Evolutionary conservation across 163 green algal species (phyloP), one percentile per base, ranked within the genome.

Genomic region (Scenedesmus sp.): DNA sequence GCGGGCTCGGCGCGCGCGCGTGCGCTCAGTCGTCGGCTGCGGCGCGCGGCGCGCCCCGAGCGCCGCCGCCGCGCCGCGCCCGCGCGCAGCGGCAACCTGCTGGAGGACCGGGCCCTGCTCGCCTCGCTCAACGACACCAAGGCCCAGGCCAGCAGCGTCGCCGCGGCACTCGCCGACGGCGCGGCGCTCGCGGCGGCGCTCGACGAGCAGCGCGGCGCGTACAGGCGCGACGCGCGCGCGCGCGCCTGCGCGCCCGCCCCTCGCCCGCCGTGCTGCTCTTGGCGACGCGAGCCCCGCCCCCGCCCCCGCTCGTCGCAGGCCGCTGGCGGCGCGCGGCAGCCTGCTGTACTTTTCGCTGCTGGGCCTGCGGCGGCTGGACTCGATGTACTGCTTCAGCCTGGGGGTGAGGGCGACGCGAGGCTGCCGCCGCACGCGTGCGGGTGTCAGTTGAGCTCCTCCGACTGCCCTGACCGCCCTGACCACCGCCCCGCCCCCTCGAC

Each of bases 21-120:
- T 22, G 17, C 14, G 60, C 20, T 22, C n/a, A 11, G 42, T 70
- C 29, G 15, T 51, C 60, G 42, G 28, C 47, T 75, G 4, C 22
- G 22, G 50, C 26, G 26, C 28, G 24, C 44, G 48, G n/a, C n/a
- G n/a, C n/a, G n/a, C n/a, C n/a, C n/a, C n/a, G n/a, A n/a, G n/a
- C n/a, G n/a, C n/a, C n/a, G n/a, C n/a, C n/a, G n/a, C n/a, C n/a
- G n/a, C n/a, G n/a, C n/a, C n/a, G n/a, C n/a, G n/a, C 10, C 31
- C 22, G 17, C 29, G 3, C 80, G 60, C 36, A 81, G 60, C 64
- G 90, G 90, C 63, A 94, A 92, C 77, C 77, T 96, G 26, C 83
- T 95, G 57, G 91, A 95, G 62, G 94, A 97, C 77, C 79, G 89
- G 54, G 85, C 86, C 42, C 87, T 97, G 65, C 82, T 96, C 65